Evolutionary conservation across 257 asterid genomes (phyloP).

Genomic region (Forsythia suspensa): DNA sequence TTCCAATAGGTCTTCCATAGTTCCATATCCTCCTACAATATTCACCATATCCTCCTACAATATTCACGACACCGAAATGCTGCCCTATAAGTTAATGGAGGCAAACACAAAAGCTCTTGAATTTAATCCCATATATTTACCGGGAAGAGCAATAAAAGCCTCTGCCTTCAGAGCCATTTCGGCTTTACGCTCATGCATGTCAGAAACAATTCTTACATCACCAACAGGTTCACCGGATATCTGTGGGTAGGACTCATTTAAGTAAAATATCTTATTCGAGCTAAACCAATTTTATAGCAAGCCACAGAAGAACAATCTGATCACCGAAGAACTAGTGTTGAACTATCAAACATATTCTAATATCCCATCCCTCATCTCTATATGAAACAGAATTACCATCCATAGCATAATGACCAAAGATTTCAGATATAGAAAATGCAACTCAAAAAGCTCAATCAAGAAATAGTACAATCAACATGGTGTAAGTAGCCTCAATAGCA

Average conservation of each 20-base stretch:
- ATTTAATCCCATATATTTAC: constrained; percentile 32
- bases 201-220: constrained; percentile 81
- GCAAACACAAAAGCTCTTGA: neutral
- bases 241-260: constrained; percentile 36
- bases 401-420: neutral
- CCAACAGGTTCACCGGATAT: constrained; percentile 97
- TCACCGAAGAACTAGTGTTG: neutral
- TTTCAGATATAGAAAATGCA: neutral
- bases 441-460: neutral
- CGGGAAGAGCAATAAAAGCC: constrained; percentile 97
- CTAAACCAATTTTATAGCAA: neutral
- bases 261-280: neutral
- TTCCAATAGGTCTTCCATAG: constrained; percentile 93
- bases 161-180: constrained; percentile 90
- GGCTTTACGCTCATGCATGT: constrained; percentile 99
- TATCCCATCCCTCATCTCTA: neutral
- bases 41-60: constrained; percentile 78
- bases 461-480: neutral
- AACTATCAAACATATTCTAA: neutral
- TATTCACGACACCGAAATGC: constrained; percentile 13
- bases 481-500: neutral
- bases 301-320: neutral
- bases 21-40: constrained; percentile 89
- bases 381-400: neutral
- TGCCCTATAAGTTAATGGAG: neutral